Conservation (phyloP, 2,329 filamentous ascomycete species). For the Aspergillus tubingensis region DNA sequence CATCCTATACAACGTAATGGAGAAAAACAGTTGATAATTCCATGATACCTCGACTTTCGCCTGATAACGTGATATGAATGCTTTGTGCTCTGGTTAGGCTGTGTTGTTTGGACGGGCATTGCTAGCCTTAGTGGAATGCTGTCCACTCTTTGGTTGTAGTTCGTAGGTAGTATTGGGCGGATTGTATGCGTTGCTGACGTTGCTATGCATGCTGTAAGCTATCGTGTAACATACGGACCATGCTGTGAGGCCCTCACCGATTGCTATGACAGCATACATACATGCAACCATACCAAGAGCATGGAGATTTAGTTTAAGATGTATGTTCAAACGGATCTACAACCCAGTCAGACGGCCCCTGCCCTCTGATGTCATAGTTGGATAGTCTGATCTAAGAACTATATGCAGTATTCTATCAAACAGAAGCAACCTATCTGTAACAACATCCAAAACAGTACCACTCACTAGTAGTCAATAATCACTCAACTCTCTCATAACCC, state of each 20-base stretch:
- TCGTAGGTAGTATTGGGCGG: not conserved
- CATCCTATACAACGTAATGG: conserved; percentile 36
- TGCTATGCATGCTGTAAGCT: not conserved
- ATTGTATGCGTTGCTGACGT: not conserved
- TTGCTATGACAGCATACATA: not conserved
- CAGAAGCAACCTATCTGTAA: not conserved
- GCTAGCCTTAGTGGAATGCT: not conserved
- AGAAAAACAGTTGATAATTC: conserved; percentile 44
- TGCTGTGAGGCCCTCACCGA: not conserved
- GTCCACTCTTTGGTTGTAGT: not conserved
- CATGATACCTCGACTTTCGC: conserved; percentile 18
- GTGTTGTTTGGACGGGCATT: not conserved
- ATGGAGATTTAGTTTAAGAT: too few relatives aligned
- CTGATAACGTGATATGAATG: not conserved
- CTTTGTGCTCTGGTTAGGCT: not conserved
- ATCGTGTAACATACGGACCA: not conserved
- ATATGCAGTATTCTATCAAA: not conserved
- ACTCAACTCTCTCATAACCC: conserved; percentile 31
- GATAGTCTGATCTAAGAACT: too few relatives aligned
- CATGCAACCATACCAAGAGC: not conserved
- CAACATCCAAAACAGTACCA: not conserved
- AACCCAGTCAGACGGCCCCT: not conserved
- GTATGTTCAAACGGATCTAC: not conserved
- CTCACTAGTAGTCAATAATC: not conserved
- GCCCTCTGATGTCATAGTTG: not conserved